Evolutionary conservation across 2,329 filamentous ascomycete species (phyloP), one percentile per base, ranked within the genome.

Genomic region (Stemphylium vesicarium): DNA sequence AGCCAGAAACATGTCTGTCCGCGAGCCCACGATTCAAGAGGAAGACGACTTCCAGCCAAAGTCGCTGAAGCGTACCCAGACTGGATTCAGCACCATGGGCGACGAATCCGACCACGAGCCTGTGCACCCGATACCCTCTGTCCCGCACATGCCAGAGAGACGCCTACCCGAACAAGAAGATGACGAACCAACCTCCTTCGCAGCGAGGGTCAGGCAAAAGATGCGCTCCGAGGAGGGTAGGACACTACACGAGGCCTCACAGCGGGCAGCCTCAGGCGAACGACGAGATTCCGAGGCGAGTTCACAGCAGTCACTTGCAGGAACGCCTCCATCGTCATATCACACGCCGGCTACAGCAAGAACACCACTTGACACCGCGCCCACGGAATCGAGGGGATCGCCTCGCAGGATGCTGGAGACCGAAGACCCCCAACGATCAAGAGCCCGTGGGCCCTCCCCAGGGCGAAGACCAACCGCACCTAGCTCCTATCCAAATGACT

Each of bases 21-120:
- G 69, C n/a, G 63, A 70, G n/a, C 64, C 72, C 13, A 73, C 63
- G 1, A 57, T 60, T 53, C 76, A 67, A 51, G 74, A 77, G 44
- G 74, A 76, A 35, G 78, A 80, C 40, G 76, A 79, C 41, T 87
- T 87, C 66, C 70, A 74, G 55, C 85, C 85, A 1, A 79, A 79
- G 31, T 78, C 82, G 5, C 75, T 89, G 48, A 78, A 80, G 54
- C 80, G 86, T 36, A 82, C 82, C 1, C 84, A 85, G 70, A 89
- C 87, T 0, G 85, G 85, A 16, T 73, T 73, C 58, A 68, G 65
- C 36, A 64, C 65, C 26, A 50, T 65, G 18, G 60, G 33, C 8
- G 61, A 60, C 35, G 59, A 63, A 35, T 57, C 60, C 3, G 61
- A 66, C 43, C 53, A 56, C 18, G 64, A 64, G 84, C 68, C 78